Conservation (phyloP, 805 yeast species). For the Candida verbasci region DNA sequence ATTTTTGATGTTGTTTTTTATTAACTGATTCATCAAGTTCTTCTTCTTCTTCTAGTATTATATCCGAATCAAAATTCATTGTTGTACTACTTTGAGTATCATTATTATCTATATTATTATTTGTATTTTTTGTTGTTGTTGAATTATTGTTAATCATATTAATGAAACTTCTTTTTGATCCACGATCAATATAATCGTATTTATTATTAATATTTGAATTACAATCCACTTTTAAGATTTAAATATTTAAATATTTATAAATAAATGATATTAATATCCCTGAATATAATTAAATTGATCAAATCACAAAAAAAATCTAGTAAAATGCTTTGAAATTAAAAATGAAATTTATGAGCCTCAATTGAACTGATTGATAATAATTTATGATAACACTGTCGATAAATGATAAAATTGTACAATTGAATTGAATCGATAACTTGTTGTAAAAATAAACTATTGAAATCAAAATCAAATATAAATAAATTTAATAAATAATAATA, state of each 20-base stretch:
- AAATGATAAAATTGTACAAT: no score
- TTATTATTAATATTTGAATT: not conserved
- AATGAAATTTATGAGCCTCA: no score
- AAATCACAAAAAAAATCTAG: no score
- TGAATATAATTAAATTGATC: not conserved
- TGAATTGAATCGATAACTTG: no score
- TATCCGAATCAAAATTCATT: not conserved
- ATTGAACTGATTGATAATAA: no score
- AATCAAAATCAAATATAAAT: no score
- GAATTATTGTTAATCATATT: conserved; percentile 6
- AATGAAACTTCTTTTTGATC: conserved; percentile 3
- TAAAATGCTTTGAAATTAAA: no score
- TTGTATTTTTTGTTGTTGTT: no score
- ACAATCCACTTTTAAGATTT: not conserved
- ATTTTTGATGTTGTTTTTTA: not conserved
- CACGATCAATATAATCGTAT: conserved; percentile 1
- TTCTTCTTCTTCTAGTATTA: not conserved
- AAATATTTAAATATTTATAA: not conserved
- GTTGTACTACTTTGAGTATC: not conserved
- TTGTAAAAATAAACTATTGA: no score
- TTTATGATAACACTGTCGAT: no score
- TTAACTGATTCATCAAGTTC: not conserved
- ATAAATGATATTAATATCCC: not conserved
- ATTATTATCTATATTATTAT: not conserved
- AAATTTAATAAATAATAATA: no score